A percentile compares a stretch with the other conserved stretches of the same genome.
phyloP scores from a whole-genome alignment of 805 yeast species.

The Starmerella sp. region DNA sequence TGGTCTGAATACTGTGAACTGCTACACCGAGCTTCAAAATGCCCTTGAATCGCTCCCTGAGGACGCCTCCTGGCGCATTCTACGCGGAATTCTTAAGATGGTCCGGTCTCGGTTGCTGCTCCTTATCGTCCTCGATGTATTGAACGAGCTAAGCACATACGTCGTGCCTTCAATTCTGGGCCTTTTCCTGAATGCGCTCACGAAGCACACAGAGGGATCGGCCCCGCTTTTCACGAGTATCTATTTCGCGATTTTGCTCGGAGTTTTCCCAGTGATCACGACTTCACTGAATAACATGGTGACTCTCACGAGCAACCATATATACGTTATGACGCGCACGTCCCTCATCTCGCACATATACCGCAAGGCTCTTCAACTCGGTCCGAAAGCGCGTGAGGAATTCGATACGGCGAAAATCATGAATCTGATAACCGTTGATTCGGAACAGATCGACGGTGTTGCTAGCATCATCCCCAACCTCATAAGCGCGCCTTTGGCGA shows the following conservation, averaged over 20 bases:
- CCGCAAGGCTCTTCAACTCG: constrained; percentile 56
- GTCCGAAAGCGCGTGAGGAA: constrained; percentile 50
- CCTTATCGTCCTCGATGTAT: constrained; percentile 11
- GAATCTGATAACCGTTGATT: constrained; percentile 85
- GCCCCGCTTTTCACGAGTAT: constrained; percentile 16
- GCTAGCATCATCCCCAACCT: constrained; percentile 61
- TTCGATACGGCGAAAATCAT: constrained; percentile 86
- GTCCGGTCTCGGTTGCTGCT: constrained; percentile 2
- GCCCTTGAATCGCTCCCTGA: constrained; percentile 3
- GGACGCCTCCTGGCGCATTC: constrained; percentile 12
- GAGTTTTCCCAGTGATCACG: constrained; percentile 19
- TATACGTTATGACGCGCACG: constrained; percentile 18
- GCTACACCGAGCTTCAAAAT: constrained; percentile 10
- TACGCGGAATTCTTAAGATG: constrained; percentile 10
- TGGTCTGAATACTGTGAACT: constrained; percentile 18
- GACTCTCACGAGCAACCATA: constrained; percentile 9
- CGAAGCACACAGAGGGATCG: constrained; percentile 9
- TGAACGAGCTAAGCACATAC: constrained; percentile 13
- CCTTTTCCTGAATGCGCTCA: constrained; percentile 18
- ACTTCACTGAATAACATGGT: constrained; percentile 16
- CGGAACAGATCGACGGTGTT: constrained; percentile 72
- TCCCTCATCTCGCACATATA: constrained; percentile 54
- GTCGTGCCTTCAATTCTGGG: constrained; percentile 18
- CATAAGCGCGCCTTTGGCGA: constrained; percentile 88
- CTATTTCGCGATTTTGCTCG: constrained; percentile 20